Evolutionary conservation across 2,329 filamentous ascomycete genomes (phyloP).

Genomic region (Boeremia lycopersici): DNA sequence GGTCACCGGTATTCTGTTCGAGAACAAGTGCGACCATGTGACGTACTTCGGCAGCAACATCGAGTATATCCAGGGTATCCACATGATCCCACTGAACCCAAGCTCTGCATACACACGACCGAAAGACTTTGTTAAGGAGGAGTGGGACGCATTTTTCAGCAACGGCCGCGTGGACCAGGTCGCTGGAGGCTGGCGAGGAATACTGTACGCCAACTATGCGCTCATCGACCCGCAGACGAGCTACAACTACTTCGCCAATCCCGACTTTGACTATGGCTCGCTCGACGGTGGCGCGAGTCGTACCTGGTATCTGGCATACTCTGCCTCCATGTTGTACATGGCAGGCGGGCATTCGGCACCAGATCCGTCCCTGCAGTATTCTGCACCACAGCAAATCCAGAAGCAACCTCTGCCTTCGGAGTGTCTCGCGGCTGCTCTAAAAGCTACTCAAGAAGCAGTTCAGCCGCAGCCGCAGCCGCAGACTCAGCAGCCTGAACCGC

Average conservation of each 20-base stretch:
- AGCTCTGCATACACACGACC: conserved; percentile 73
- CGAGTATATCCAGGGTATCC: conserved; percentile 77
- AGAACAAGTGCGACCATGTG: conserved; percentile 95
- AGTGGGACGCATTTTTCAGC: conserved; percentile 71
- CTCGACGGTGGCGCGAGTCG: conserved; percentile 77
- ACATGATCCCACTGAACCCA: conserved; percentile 82
- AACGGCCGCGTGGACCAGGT: conserved; percentile 69
- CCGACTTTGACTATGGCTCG: conserved; percentile 69
- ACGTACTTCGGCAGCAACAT: conserved; percentile 75
- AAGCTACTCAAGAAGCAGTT: neutral
- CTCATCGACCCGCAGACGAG: conserved; percentile 73
- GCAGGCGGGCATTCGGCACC: neutral
- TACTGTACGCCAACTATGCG: conserved; percentile 83
- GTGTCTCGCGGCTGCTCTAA: neutral
- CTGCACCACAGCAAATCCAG: neutral
- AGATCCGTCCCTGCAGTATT: neutral
- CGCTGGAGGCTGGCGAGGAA: conserved; percentile 80
- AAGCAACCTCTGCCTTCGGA: neutral
- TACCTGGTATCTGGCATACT: conserved; percentile 48
- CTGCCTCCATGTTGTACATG: conserved; percentile 36
- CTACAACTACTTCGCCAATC: conserved; percentile 75
- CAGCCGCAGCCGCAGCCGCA: neutral
- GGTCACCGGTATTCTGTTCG: conserved; percentile 75
- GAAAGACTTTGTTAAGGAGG: conserved; percentile 74
- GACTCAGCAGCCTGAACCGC: neutral